Evolutionary conservation across 2,329 filamentous ascomycete species (phyloP), one percentile per base, ranked within the genome.

Genomic region (Alternaria sp.): DNA sequence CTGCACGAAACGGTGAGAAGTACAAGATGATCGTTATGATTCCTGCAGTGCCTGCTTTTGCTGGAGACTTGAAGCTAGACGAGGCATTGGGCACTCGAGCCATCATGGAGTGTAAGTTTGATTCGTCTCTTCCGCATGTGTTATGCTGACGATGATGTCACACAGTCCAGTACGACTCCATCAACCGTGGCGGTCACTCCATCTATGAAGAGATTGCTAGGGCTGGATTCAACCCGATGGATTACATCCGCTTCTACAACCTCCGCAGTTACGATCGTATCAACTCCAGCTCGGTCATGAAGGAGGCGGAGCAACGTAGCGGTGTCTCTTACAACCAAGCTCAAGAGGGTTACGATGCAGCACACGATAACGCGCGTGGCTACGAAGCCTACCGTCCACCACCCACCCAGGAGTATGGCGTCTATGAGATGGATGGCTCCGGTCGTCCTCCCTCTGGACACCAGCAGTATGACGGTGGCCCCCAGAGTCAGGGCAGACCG

Each of bases 191-290:
- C 30, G 91, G 91, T 3, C 82, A 92, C 77, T 92, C 89, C 62
- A 96, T 96, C 76, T 89, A 94, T 75, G 92, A 94, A 77, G 85
- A 84, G 49, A 86, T 94, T 56, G 83, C 84, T 18, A 83, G 86
- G 58, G 85, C 87, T 30, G 92, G 92, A 9, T 85, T 94, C 54
- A 85, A 95, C 73, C 90, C 91, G 1, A 83, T 86, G 73, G 82
- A 89, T 46, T 96, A 94, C 80, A 92, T 96, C 70, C 86, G 89
- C 54, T 96, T 96, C 82, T 96, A 93, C 83, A 96, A 96, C 77
- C 85, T 96, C 30, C 87, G 93, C 61, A 95, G 89, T 79, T 96
- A 93, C 76, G 93, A 96, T 77, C 89, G 93, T 47, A 91, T 96
- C 84, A 94, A 95, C 80, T 87, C 84, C 20, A 89, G 89, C 15